A percentile compares a stretch with the other conserved stretches of the same genome.
These are phyloP conservation scores for Aspergillus homomorphus DNA, from an alignment of 495 filamentous ascomycete species.

Conservation along the genomic window DNA sequence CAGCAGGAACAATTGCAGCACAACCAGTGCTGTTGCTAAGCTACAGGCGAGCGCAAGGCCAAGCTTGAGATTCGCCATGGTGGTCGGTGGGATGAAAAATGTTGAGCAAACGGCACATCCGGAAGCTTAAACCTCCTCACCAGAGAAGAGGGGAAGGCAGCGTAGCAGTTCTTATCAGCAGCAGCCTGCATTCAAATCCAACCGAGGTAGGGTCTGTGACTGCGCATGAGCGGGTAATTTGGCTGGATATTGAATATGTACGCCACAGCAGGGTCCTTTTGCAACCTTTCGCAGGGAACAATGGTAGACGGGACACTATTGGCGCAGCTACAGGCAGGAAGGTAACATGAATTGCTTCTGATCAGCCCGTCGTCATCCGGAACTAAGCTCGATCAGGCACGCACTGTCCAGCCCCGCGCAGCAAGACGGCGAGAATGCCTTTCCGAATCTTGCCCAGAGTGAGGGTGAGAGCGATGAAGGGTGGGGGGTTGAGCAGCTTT, in stretches of 20 bases:
- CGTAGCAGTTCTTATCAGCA: constrained; percentile 4
- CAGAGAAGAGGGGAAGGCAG: neutral
- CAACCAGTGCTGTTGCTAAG: constrained; percentile 25
- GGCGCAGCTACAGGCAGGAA: constrained; percentile 6
- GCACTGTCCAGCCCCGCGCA: constrained; percentile 8
- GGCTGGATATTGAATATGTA: neutral
- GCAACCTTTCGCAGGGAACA: constrained; percentile 5
- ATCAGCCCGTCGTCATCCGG: neutral
- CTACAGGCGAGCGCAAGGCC: constrained; percentile 25
- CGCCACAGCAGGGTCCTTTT: constrained; percentile 5
- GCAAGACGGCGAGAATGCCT: neutral
- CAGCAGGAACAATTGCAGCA: constrained; percentile 31
- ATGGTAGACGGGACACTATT: constrained; percentile 1
- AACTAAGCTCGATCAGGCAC: constrained; percentile 12
- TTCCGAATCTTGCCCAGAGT: neutral
- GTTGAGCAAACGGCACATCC: neutral
- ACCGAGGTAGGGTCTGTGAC: constrained; percentile 5
- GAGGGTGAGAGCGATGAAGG: neutral
- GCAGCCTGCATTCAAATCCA: neutral
- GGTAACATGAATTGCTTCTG: constrained; percentile 11
- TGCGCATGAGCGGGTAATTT: constrained; percentile 12
- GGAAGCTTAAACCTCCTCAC: neutral
- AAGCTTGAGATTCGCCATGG: constrained; percentile 33
- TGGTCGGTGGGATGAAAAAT: neutral
- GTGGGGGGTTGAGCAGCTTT: neutral